Evolutionary conservation across 805 yeast species (phyloP).

Genomic region (Wilhelminamyces savonicus): DNA sequence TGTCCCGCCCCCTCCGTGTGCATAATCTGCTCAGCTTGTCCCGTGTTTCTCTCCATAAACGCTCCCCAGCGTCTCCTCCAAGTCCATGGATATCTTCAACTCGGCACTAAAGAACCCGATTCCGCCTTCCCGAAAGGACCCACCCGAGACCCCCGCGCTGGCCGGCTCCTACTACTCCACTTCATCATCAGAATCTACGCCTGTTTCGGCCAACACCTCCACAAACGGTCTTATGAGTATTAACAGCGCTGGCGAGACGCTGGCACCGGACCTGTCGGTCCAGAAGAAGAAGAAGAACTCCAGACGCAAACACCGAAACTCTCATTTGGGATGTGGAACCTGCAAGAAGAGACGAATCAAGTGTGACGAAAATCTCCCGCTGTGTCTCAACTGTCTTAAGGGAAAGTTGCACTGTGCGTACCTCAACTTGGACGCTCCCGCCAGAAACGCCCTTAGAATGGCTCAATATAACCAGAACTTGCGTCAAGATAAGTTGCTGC

Average conservation of each 20-base stretch:
- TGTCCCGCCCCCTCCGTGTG: no score
- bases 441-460: slow-evolving; percentile 41
- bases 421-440: slow-evolving; percentile 40
- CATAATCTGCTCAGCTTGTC: no score
- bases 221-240: slow-evolving; percentile 1
- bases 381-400: slow-evolving; percentile 49
- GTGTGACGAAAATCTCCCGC: slow-evolving; percentile 60
- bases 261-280: slow-evolving; percentile 1
- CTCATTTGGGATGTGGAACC: slow-evolving; percentile 70
- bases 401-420: slow-evolving; percentile 46
- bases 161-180: not conserved
- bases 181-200: not conserved
- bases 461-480: slow-evolving; percentile 41
- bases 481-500: slow-evolving; percentile 15
- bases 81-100: slow-evolving; percentile 18
- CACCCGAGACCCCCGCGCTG: not conserved
- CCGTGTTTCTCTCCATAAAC: no score
- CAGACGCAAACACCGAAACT: slow-evolving; percentile 58
- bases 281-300: slow-evolving; percentile 34
- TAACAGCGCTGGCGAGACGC: slow-evolving; percentile 8
- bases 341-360: slow-evolving; percentile 59
- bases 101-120: slow-evolving; percentile 27
- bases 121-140: slow-evolving; percentile 29
- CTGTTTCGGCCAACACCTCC: not conserved
- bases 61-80: no score